Evolutionary conservation across 2,329 filamentous ascomycete genomes (phyloP).

Genomic region (Teratosphaeria zuluensis): DNA sequence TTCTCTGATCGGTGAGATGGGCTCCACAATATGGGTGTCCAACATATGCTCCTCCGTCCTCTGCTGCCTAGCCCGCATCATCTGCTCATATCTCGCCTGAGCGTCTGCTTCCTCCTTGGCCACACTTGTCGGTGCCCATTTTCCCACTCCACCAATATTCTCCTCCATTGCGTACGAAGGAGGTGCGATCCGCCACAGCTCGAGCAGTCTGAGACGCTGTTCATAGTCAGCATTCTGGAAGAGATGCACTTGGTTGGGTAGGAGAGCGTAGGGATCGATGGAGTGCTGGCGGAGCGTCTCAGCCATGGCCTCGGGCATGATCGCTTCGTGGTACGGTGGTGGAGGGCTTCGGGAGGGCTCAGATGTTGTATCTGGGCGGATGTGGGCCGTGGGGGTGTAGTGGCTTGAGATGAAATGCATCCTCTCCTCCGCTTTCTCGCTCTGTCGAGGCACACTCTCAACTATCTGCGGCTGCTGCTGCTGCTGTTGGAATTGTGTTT

Average conservation of each 20-base stretch:
- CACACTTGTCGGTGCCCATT: constrained; percentile 49
- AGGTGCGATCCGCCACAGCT: constrained; percentile 77
- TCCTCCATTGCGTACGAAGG: constrained; percentile 42
- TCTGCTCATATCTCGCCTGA: constrained; percentile 50
- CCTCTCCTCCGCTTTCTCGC: constrained; percentile 19
- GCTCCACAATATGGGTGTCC: constrained; percentile 16
- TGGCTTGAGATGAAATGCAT: constrained; percentile 72
- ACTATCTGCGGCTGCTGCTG: constrained; percentile 12
- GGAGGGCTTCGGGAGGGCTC: constrained; percentile 23
- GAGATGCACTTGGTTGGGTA: constrained; percentile 64
- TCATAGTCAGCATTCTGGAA: constrained; percentile 65
- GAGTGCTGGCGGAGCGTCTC: constrained; percentile 53
- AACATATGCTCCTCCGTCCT: constrained; percentile 15
- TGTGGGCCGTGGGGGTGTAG: constrained; percentile 71
- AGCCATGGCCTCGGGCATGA: constrained; percentile 21
- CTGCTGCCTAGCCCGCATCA: constrained; percentile 14
- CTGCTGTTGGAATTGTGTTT: constrained; percentile 16
- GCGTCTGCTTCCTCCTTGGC: constrained; percentile 47
- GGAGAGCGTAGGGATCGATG: constrained; percentile 60
- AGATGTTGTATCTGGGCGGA: constrained; percentile 35
- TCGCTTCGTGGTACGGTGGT: constrained; percentile 20
- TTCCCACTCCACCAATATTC: constrained; percentile 33
- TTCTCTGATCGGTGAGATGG: constrained; percentile 17
- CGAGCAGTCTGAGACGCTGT: constrained; percentile 65
- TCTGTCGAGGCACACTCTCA: not conserved